Percentiles rank a stretch among this genome's conserved stretches.
Evolutionary conservation across 176 grass and related monocot genomes (phyloP).

Genomic region (Chrysopogon serrulatus): DNA sequence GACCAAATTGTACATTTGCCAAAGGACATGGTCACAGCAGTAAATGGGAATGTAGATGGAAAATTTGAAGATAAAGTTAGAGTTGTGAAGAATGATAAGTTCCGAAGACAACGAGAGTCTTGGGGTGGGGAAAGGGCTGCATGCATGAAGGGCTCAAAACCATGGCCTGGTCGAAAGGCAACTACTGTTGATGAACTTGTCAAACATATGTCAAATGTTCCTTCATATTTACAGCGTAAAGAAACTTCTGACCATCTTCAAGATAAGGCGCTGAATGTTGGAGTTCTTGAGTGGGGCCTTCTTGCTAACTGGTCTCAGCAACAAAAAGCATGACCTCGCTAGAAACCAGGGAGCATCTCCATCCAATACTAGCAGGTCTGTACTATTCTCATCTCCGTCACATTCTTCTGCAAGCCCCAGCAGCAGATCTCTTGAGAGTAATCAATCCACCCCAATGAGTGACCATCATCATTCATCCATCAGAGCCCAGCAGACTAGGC

Average conservation of each 20-base stretch:
- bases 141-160: constrained; percentile 60
- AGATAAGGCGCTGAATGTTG: constrained; percentile 80
- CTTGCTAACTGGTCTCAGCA: constrained; percentile 73
- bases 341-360: constrained; percentile 38
- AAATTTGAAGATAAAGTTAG: constrained; percentile 72
- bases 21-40: constrained; percentile 31
- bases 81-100: constrained; percentile 45
- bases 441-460: constrained; percentile 33
- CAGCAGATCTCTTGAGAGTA: constrained; percentile 46
- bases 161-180: constrained; percentile 72
- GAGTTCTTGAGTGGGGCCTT: constrained; percentile 88
- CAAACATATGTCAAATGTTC: constrained; percentile 93
- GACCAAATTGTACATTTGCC: constrained; percentile 29
- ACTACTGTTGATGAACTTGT: constrained; percentile 70
- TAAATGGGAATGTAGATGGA: constrained; percentile 19
- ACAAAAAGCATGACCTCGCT: constrained; percentile 39
- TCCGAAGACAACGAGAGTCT: constrained; percentile 24
- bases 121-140: constrained; percentile 27
- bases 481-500: constrained; percentile 16
- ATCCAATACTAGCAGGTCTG: constrained; percentile 37
- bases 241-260: constrained; percentile 52
- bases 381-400: constrained; percentile 43
- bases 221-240: constrained; percentile 66
- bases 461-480: constrained; percentile 34
- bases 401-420: constrained; percentile 48